phyloP scores from a whole-genome alignment of 1,284 basidiomycete genomes.

The Termitomyces sp. region DNA sequence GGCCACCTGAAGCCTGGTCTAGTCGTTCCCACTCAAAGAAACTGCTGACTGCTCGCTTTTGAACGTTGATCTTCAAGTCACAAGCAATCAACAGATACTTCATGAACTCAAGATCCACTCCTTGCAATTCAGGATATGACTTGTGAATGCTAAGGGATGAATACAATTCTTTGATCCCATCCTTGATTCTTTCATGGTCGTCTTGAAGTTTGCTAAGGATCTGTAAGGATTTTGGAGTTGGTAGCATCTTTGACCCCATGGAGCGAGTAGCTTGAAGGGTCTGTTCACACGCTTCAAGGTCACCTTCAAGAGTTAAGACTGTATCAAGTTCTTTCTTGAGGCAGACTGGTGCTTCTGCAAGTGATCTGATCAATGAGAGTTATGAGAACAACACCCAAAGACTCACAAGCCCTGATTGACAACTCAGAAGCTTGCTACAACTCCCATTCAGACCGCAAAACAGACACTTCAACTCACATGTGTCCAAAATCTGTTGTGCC shows the following conservation, averaged over 20 bases:
- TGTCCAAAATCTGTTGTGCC: not conserved
- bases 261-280: not conserved
- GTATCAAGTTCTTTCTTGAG: no score
- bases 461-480: slow-evolving; percentile 14
- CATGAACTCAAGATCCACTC: slow-evolving; percentile 15
- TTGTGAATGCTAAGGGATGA: slow-evolving; percentile 17
- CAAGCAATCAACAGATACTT: slow-evolving; percentile 13
- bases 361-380: not conserved
- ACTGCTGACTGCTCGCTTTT: slow-evolving; percentile 15
- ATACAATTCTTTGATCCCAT: slow-evolving; percentile 16
- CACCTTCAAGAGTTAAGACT: no score
- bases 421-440: not conserved
- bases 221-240: no score
- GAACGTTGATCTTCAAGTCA: slow-evolving; percentile 18
- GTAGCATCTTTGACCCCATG: no score
- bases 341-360: slow-evolving; percentile 1
- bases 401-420: slow-evolving; percentile 17
- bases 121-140: slow-evolving; percentile 14
- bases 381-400: not conserved
- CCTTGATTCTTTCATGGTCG: slow-evolving; percentile 2
- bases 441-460: slow-evolving; percentile 1
- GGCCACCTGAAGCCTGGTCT: no score
- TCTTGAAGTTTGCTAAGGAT: no score
- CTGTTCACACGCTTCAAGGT: not conserved
- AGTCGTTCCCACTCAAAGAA: slow-evolving; percentile 5